Evolutionary conservation across 176 grass and related monocot genomes (phyloP).

Genomic region (Paspalum vaginatum): DNA sequence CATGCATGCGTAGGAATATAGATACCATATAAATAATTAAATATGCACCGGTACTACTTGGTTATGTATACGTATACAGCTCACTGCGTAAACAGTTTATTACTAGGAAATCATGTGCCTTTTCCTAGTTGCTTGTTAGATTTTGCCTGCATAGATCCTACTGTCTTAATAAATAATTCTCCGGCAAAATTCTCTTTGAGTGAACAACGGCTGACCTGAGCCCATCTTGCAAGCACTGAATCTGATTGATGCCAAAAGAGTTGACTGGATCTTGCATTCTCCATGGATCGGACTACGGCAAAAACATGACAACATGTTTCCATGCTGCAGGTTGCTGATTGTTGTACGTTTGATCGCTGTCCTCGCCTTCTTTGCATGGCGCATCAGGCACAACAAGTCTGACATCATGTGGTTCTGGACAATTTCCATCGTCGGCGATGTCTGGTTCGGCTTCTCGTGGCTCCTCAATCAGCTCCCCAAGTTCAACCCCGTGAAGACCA

Average conservation of each 20-base stretch:
- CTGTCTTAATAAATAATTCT: not conserved
- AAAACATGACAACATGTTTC: not conserved
- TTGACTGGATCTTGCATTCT: not conserved
- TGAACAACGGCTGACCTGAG: not conserved
- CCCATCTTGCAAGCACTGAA: not conserved
- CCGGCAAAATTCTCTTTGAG: not conserved
- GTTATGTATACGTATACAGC: not conserved
- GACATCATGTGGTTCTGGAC: slow-evolving; percentile 32
- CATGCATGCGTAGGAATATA: too few relatives aligned
- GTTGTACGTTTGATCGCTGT: not conserved
- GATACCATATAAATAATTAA: not conserved
- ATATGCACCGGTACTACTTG: not conserved
- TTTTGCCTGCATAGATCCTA: not conserved
- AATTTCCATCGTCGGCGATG: not conserved
- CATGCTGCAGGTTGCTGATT: not conserved
- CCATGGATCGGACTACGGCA: too few relatives aligned
- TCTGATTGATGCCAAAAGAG: not conserved
- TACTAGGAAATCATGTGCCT: too few relatives aligned
- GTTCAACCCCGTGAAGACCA: not conserved
- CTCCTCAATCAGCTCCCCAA: slow-evolving; percentile 22
- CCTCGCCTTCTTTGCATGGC: slow-evolving; percentile 19
- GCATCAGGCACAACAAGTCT: slow-evolving; percentile 16
- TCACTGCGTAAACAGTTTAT: not conserved
- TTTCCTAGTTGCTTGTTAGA: not conserved
- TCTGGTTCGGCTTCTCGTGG: slow-evolving; percentile 24